Conservation (phyloP, 2,329 filamentous ascomycete genomes). For the Hypoxylon sp. region DNA sequence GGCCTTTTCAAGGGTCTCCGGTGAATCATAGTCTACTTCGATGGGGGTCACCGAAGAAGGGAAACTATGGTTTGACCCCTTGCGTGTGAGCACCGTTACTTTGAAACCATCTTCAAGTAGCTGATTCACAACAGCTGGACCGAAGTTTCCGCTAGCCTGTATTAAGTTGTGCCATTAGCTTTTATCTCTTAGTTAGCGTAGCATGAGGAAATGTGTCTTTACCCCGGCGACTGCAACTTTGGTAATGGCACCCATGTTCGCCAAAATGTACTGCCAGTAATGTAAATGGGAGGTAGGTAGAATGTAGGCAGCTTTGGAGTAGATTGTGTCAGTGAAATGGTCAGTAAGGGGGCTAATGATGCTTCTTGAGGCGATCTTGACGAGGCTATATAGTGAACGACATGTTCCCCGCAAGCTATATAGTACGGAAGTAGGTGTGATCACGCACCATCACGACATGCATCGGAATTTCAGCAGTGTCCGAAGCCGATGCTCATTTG, state of each 20-base stretch:
- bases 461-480: constrained; percentile 1
- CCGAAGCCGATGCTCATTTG: constrained; percentile 19
- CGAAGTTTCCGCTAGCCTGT: constrained; percentile 53
- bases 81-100: constrained; percentile 68
- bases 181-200: neutral
- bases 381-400: neutral
- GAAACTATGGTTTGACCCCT: constrained; percentile 56
- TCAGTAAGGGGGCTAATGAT: neutral
- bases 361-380: neutral
- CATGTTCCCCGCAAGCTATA: neutral
- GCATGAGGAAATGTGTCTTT: neutral
- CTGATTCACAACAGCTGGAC: constrained; percentile 56
- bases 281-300: neutral
- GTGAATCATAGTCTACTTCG: constrained; percentile 63
- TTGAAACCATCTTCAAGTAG: constrained; percentile 61
- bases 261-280: neutral
- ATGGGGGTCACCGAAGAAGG: constrained; percentile 59
- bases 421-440: neutral
- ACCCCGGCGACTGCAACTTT: constrained; percentile 44
- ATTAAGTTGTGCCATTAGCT: neutral
- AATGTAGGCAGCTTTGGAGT: neutral
- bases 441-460: neutral
- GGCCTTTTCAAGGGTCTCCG: constrained; percentile 63
- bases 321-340: neutral
- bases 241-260: constrained; percentile 36